Evolutionary conservation across 1,284 basidiomycete genomes (phyloP).

Genomic region (Porogramme epimiltina): DNA sequence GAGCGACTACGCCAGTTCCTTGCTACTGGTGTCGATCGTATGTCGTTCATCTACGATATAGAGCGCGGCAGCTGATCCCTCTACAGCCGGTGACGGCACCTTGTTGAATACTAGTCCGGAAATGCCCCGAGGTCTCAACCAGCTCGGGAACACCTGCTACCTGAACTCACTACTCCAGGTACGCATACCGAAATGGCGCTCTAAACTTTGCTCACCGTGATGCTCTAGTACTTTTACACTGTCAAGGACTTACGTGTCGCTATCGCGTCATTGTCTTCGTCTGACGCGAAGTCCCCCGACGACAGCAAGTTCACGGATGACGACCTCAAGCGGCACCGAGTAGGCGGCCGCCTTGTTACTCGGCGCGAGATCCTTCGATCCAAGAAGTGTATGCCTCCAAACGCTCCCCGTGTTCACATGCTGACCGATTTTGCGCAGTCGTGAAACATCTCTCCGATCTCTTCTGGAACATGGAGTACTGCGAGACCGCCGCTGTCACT

Average conservation of each 20-base stretch:
- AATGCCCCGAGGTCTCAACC: conserved; percentile 85
- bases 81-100: conserved; percentile 60
- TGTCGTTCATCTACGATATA: conserved; percentile 32
- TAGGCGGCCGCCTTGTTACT: conserved; percentile 85
- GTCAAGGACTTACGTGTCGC: conserved; percentile 85
- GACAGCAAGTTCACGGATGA: conserved; percentile 77
- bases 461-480: conserved; percentile 78
- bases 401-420: neutral
- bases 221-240: conserved; percentile 87
- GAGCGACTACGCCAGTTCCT: conserved; percentile 68
- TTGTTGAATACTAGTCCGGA: conserved; percentile 54
- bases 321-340: conserved; percentile 78
- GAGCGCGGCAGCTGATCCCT: neutral
- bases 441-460: conserved; percentile 77
- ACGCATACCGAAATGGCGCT: conserved; percentile 6
- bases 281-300: conserved; percentile 56
- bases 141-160: conserved; percentile 93
- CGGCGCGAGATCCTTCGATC: conserved; percentile 80
- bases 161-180: conserved; percentile 86
- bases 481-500: conserved; percentile 69
- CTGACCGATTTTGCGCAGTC: conserved; percentile 51
- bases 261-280: conserved; percentile 62
- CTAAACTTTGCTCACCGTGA: neutral
- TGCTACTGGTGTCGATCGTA: conserved; percentile 71
- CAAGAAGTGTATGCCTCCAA: conserved; percentile 71